Base-by-base conservation (phyloP, 2,329 filamentous ascomycete genomes). In the Conoideocrella luteorostrata region DNA sequence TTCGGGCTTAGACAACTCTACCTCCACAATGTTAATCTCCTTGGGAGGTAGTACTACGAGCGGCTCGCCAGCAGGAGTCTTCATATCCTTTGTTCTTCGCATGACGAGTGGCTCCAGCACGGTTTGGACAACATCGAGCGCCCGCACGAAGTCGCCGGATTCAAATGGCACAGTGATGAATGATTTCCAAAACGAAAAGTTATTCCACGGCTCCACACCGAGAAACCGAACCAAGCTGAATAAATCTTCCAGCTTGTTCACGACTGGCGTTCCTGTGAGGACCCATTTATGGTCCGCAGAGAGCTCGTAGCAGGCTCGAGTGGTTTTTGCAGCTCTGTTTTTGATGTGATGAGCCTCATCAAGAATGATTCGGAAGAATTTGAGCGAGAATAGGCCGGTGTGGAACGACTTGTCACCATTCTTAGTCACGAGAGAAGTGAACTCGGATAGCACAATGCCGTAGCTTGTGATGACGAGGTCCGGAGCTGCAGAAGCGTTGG, bases 91-190 rank as follows among this genome's bases (percentile, higher is more conserved):
- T 0, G 93, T 98, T 48, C 93, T 79, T 35, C 93, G 80, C 63
- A 98, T 81, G 7, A 98, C 93, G n/a, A 98, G 69, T 7, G 93
- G 93, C 59, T 98, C 93, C 5, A 98, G 69, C 0, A 98, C 91
- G 0, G 91, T 98, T 61, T 98, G 93, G 2, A 98, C 93, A 2
- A 98, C 93, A 59, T 97, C 93, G 7, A 98, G 72, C 1, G 93
- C 93, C 4, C 90, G 83, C 53, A 96, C 80, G 59, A 95, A 96
- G 50, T 98, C 86, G 52, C 93, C 93, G 0, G 88, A 91, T 62
- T 98, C 93, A 51, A 98, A 98, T 0, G 93, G 93, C 1, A 95
- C 84, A 0, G 93, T 98, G 58, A 98, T 97, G 61, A 98, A 98
- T 0, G 93, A 97, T 60, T 90, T 90, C 93, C 93, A 98, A 67